These are phyloP conservation scores for Teunomyces cretensis DNA, from an alignment of 805 yeast species.

Conservation along the genomic window DNA sequence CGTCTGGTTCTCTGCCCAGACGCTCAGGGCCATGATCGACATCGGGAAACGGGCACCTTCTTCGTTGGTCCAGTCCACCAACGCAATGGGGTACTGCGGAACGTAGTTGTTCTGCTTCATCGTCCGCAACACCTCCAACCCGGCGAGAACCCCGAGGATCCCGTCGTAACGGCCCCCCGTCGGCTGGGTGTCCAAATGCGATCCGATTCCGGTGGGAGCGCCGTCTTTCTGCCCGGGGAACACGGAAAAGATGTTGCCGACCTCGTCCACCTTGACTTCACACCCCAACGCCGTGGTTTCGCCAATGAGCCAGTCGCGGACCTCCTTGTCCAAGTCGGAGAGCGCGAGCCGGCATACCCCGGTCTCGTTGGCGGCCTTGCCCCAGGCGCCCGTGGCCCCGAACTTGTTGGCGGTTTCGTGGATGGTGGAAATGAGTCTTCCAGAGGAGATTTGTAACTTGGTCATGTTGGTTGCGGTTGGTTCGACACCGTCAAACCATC, in stretches of 20 bases:
- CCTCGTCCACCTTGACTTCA: slow-evolving; percentile 54
- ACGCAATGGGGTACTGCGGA: slow-evolving; percentile 67
- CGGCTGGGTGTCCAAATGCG: slow-evolving; percentile 77
- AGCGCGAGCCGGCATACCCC: slow-evolving; percentile 70
- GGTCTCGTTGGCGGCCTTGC: slow-evolving; percentile 52
- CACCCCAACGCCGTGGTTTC: slow-evolving; percentile 59
- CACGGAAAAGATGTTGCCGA: slow-evolving; percentile 69
- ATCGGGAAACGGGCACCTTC: slow-evolving; percentile 80
- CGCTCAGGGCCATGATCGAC: slow-evolving; percentile 64
- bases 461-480: neutral
- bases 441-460: slow-evolving; percentile 12
- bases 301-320: slow-evolving; percentile 62
- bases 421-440: slow-evolving; percentile 55
- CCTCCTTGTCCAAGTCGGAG: slow-evolving; percentile 59
- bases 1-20: slow-evolving; percentile 57
- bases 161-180: slow-evolving; percentile 80
- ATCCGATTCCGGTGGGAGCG: slow-evolving; percentile 66
- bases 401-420: slow-evolving; percentile 56
- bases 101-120: slow-evolving; percentile 55
- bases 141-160: slow-evolving; percentile 64
- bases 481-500: too few species aligned
- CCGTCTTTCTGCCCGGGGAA: slow-evolving; percentile 52
- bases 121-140: slow-evolving; percentile 65
- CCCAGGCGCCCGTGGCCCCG: slow-evolving; percentile 69
- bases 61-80: slow-evolving; percentile 72